Evolutionary conservation across 176 grass and related monocot species (phyloP).

Genomic region (Areca catechu): DNA sequence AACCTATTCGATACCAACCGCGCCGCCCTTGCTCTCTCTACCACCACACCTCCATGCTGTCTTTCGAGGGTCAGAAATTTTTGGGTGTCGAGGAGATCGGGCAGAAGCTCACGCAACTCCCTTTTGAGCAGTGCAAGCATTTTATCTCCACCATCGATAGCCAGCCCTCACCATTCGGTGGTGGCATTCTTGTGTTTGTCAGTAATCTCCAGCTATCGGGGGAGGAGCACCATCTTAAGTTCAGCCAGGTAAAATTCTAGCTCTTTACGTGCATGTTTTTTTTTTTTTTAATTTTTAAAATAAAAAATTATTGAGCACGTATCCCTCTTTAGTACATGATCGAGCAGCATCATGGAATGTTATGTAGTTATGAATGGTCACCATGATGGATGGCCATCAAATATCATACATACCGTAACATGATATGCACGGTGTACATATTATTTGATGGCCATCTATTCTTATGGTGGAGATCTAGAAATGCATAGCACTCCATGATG

Average conservation of each 20-base stretch:
- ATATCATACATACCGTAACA: too few species aligned
- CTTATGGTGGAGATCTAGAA: too few species aligned
- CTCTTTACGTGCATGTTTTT: too few species aligned
- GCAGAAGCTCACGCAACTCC: slow-evolving; percentile 45
- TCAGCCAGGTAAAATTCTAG: slow-evolving; percentile 49
- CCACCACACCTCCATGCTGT: slow-evolving; percentile 49
- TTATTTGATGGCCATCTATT: too few species aligned
- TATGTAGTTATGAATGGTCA: too few species aligned
- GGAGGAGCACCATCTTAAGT: slow-evolving; percentile 76
- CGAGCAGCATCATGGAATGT: too few species aligned
- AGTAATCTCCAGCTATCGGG: slow-evolving; percentile 55
- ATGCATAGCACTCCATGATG: too few species aligned
- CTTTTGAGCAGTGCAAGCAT: slow-evolving; percentile 64
- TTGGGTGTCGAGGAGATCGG: slow-evolving; percentile 36
- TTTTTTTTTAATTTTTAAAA: too few species aligned
- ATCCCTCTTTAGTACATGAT: too few species aligned
- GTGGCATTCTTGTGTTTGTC: slow-evolving; percentile 63
- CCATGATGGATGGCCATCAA: too few species aligned
- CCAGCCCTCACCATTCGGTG: slow-evolving; percentile 49
- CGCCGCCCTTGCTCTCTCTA: slow-evolving; percentile 45
- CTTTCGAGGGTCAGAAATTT: slow-evolving; percentile 62
- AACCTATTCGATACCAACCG: slow-evolving; percentile 53
- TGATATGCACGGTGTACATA: too few species aligned
- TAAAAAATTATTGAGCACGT: too few species aligned
- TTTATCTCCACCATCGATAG: slow-evolving; percentile 47